These are phyloP conservation scores for Colletotrichum liriopes DNA, from an alignment of 2,329 filamentous ascomycete genomes.

Conservation along the genomic window DNA sequence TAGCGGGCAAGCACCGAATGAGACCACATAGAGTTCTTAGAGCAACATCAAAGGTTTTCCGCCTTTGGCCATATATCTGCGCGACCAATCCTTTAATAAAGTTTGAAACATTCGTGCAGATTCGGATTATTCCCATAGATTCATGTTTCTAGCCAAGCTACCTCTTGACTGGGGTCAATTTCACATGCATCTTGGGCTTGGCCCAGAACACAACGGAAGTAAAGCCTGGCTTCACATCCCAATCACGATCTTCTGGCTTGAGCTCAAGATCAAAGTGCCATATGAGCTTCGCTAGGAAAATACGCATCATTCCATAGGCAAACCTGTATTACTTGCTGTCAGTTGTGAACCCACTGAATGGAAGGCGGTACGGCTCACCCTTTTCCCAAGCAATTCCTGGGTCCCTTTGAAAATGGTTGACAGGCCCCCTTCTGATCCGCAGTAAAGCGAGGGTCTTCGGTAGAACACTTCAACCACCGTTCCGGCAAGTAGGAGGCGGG, in stretches of 20 bases:
- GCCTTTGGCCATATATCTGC: too few species aligned
- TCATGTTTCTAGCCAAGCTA: too few species aligned
- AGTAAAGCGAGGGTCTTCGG: not conserved
- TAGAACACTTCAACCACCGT: constrained; percentile 5
- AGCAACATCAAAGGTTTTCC: too few species aligned
- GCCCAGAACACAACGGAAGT: not conserved
- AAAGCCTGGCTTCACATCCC: not conserved
- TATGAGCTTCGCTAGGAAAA: not conserved
- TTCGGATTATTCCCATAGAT: too few species aligned
- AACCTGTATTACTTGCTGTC: not conserved
- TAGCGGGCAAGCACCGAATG: too few species aligned
- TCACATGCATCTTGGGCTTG: not conserved
- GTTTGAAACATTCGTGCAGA: too few species aligned
- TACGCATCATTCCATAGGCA: not conserved
- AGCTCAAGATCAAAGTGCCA: not conserved
- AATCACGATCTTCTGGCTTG: not conserved
- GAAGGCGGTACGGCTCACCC: not conserved
- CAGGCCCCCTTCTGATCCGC: not conserved
- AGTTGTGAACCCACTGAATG: not conserved
- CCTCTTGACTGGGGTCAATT: not conserved
- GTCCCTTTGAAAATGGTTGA: not conserved
- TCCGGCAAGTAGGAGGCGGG: too few species aligned
- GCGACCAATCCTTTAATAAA: too few species aligned
- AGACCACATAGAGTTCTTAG: too few species aligned
- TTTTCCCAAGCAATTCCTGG: not conserved